Evolutionary conservation across 352 stramenopile species (phyloP).

Genomic region (Elongisporangium undulatum): DNA sequence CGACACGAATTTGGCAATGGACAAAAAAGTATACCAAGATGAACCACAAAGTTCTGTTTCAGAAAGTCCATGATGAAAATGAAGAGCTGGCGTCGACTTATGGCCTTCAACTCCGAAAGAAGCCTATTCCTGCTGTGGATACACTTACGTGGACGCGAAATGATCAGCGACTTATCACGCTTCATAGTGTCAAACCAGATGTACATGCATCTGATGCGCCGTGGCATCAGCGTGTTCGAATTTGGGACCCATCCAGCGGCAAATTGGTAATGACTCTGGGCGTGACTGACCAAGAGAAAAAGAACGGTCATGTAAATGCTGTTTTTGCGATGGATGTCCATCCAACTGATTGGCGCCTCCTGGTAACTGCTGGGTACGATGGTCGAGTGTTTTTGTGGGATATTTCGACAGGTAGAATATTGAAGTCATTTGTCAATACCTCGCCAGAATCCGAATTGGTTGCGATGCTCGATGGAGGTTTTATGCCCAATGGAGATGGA

Average conservation of each 20-base stretch:
- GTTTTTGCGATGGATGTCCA: slow-evolving; percentile 78
- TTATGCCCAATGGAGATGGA: slow-evolving; percentile 54
- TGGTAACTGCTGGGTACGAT: slow-evolving; percentile 83
- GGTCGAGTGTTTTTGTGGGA: slow-evolving; percentile 83
- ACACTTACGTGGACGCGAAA: slow-evolving; percentile 63
- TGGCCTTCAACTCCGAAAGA: slow-evolving; percentile 36
- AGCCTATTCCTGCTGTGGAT: slow-evolving; percentile 43
- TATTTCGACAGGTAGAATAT: slow-evolving; percentile 57
- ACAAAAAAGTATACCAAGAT: slow-evolving; percentile 59
- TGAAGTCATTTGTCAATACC: slow-evolving; percentile 60
- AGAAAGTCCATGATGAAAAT: slow-evolving; percentile 35
- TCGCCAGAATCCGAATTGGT: slow-evolving; percentile 55
- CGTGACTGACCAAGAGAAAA: slow-evolving; percentile 48
- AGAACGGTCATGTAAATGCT: slow-evolving; percentile 69
- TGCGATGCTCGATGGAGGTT: slow-evolving; percentile 69
- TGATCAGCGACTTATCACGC: slow-evolving; percentile 54
- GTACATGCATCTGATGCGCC: slow-evolving; percentile 30
- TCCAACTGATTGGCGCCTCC: slow-evolving; percentile 63
- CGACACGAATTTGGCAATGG: slow-evolving; percentile 63
- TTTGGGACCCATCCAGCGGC: slow-evolving; percentile 55
- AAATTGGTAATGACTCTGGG: slow-evolving; percentile 59
- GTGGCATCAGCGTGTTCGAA: slow-evolving; percentile 60
- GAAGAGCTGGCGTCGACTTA: slow-evolving; percentile 42
- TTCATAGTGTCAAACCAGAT: slow-evolving; percentile 69
- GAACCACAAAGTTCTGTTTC: slow-evolving; percentile 40